Base-by-base conservation (phyloP, 805 yeast genomes). In the Scheffersomyces lignosus region DNA sequence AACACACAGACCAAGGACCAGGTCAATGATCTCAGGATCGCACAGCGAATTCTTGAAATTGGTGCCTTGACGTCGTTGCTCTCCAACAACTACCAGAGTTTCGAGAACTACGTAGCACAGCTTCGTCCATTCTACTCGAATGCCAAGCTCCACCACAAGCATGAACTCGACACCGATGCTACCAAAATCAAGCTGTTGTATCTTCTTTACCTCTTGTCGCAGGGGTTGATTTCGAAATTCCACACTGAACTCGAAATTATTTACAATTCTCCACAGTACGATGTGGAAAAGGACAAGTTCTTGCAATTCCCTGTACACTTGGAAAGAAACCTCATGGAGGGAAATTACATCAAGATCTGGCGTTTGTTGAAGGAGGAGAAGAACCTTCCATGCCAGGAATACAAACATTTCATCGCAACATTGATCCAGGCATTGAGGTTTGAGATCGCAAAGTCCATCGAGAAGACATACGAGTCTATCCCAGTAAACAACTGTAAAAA, bases 271-370 rank as follows among this genome's bases (percentile, higher is more conserved):
- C 55, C 58, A 15, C 72, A 73, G 36, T 68, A 78, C 43, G 91
- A 87, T 48, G 70, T 73, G 24, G 96, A 87, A n/a, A 36, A 53
- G 25, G 75, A 69, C 58, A 70, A 74, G 47, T 87, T 74, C 58
- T 70, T 91, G 48, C 76, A 79, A 32, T 89, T 89, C 58, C 98
- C 98, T 16, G 81, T 91, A 36, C 81, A 81, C 49, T 80, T 93
- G 51, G 98, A 93, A 60, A 81, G 87, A 47, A 87, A 95, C 84
- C 77, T 93, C 47, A 88, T 91, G 83, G 98, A 93, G 65, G 99
- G 99, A 29, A 85, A 91, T 47, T 93, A 90, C 63, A 93, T 88
- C 61, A 87, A 87, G 62, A 91, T 90, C 31, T 86, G 93, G 84
- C 82, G 78, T 49, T 73, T 86, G 37, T 73, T 85, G 45, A 79